Base-by-base conservation (phyloP, 2,329 filamentous ascomycete genomes). In the Waltergamsia citrina region DNA sequence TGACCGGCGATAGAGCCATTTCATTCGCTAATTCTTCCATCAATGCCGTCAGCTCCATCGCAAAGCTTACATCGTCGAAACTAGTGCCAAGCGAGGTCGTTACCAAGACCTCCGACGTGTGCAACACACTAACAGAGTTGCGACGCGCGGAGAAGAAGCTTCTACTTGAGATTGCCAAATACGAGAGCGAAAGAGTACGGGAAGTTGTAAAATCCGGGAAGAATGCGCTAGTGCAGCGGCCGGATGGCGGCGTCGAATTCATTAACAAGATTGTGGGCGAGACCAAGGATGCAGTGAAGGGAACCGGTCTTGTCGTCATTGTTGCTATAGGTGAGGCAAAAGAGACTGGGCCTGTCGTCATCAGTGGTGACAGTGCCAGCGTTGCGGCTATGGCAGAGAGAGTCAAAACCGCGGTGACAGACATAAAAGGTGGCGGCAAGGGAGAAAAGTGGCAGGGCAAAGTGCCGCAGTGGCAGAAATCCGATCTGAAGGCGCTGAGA, bases 391-490 rank as follows among this genome's bases (percentile, higher is more conserved):
- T 50, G 29, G 43, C 38, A 0, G 11, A 35, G 1, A 47, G 39
- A 7, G 36, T 45, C 7, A 47, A 49, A 16, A 36, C 36, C 1
- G 29, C 38, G 2, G 22, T 50, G 2, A 38, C 38, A 10, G 45
- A 45, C 3, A 40, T 54, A 17, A 55, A 50, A 26, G 52, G 52
- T 0, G 51, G 51, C 0, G 52, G 51, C 5, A 42, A 41, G 2
- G 45, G 47, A 0, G 49, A 46, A 2, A 55, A 49, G 31, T 54
- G 52, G 52, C 52, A 54, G 16, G 52, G 52, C 2, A 54, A 54
- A 20, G 51, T 55, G 0, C 29, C 35, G 3, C 41, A 44, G 4
- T 54, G 52, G 52, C 41, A 43, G 3, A 47, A 42, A 16, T 41
- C 37, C 3, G 41, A 45, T 3, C n/a, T 54, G 18, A 24, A 42